Conservation (phyloP, 1,284 basidiomycete species). For the Rhodotorula mucilaginosa region DNA sequence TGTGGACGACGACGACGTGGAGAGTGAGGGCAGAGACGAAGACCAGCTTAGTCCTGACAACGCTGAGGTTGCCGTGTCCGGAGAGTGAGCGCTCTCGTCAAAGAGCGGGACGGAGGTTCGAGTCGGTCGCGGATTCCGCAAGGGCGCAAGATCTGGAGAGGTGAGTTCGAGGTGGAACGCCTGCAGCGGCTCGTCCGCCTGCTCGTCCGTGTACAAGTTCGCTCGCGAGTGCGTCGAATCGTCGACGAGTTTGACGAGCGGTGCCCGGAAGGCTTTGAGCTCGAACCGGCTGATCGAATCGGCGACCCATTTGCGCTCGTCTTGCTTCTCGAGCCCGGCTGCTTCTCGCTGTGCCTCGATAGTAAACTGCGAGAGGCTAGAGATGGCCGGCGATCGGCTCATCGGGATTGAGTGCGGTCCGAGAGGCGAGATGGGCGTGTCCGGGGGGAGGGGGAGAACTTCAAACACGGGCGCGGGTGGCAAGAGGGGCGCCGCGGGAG, state of each 20-base stretch:
- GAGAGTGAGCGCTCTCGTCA: conserved; percentile 1
- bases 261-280: neutral
- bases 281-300: neutral
- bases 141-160: neutral
- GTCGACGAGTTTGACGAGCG: conserved; percentile 1
- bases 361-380: conserved; percentile 21
- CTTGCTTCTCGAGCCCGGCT: conserved; percentile 1
- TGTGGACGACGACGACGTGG: conserved; percentile 7
- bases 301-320: neutral
- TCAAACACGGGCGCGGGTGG: conserved; percentile 26
- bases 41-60: conserved; percentile 9
- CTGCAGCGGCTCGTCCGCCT: neutral
- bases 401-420: conserved; percentile 15
- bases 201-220: conserved; percentile 1
- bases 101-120: conserved; percentile 8
- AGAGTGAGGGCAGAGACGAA: conserved; percentile 6
- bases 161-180: neutral
- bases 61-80: conserved; percentile 4
- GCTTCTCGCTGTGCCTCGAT: conserved; percentile 18
- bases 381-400: conserved; percentile 26
- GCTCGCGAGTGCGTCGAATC: neutral
- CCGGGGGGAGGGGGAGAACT: conserved; percentile 16
- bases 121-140: neutral
- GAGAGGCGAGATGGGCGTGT: neutral
- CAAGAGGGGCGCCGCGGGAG: conserved; percentile 19